Conservation (phyloP, 2,329 filamentous ascomycete genomes). For the Pestalotiopsis sp. region DNA sequence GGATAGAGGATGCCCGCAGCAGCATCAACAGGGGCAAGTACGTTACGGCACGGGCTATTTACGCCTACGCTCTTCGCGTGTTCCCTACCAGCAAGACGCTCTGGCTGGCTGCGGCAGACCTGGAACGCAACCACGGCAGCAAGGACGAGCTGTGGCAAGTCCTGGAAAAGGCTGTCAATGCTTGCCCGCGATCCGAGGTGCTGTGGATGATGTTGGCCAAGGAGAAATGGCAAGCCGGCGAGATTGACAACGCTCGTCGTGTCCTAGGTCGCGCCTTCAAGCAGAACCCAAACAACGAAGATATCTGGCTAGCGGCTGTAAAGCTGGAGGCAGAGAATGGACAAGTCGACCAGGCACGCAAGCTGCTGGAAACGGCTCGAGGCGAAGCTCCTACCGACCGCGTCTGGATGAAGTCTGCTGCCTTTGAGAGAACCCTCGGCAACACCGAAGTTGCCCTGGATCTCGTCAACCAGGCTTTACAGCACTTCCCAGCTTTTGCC, state of each 20-base stretch:
- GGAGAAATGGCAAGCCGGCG: slow-evolving; percentile 88
- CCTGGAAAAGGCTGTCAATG: slow-evolving; percentile 90
- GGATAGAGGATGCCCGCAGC: slow-evolving; percentile 88
- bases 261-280: slow-evolving; percentile 90
- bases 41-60: slow-evolving; percentile 90
- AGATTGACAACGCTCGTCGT: slow-evolving; percentile 82
- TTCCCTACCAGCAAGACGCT: slow-evolving; percentile 87
- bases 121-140: slow-evolving; percentile 87
- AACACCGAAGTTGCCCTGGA: slow-evolving; percentile 81
- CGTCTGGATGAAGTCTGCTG: slow-evolving; percentile 95
- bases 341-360: slow-evolving; percentile 78
- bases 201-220: slow-evolving; percentile 96
- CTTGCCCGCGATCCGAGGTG: slow-evolving; percentile 86
- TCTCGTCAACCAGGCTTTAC: slow-evolving; percentile 82
- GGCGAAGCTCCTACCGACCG: slow-evolving; percentile 91
- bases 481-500: slow-evolving; percentile 79
- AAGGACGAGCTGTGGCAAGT: slow-evolving; percentile 82
- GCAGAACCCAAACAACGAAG: slow-evolving; percentile 94
- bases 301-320: slow-evolving; percentile 96
- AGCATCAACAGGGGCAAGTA: slow-evolving; percentile 82
- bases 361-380: slow-evolving; percentile 79
- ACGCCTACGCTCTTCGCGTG: slow-evolving; percentile 84
- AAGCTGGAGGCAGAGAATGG: slow-evolving; percentile 92
- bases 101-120: slow-evolving; percentile 87
- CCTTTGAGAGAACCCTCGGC: slow-evolving; percentile 85